Evolutionary conservation across 257 asterid genomes (phyloP).

Genomic region (Primulina eburnea): DNA sequence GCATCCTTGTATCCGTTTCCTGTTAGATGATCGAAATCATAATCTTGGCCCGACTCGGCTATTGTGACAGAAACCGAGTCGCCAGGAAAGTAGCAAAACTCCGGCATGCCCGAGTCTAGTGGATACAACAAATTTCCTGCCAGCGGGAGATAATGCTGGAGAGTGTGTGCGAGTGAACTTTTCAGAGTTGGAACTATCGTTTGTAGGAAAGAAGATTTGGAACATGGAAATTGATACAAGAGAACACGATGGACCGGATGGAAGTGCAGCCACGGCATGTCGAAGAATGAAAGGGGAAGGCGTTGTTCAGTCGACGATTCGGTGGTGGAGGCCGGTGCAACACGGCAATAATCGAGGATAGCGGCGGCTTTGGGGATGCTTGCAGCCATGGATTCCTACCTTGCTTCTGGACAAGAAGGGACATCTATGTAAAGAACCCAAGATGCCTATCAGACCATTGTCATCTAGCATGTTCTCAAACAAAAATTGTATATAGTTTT

Average conservation of each 20-base stretch:
- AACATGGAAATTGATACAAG: constrained; percentile 38
- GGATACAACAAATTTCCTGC: constrained; percentile 32
- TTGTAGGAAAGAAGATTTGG: constrained; percentile 34
- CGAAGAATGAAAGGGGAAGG: constrained; percentile 41
- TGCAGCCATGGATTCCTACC: too few relatives aligned
- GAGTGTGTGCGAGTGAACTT: constrained; percentile 40
- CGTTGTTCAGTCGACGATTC: constrained; percentile 20
- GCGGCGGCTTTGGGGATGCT: too few relatives aligned
- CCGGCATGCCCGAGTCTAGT: constrained; percentile 25
- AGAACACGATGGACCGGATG: constrained; percentile 42
- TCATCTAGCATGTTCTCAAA: too few relatives aligned
- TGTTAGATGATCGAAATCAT: constrained; percentile 29
- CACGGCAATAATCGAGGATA: too few relatives aligned
- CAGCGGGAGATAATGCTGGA: constrained; percentile 35
- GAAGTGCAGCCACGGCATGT: constrained; percentile 38
- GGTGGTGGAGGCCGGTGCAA: too few relatives aligned
- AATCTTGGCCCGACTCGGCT: constrained; percentile 27
- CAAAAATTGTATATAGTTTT: too few relatives aligned
- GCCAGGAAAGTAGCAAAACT: constrained; percentile 33
- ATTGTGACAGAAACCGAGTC: constrained; percentile 39
- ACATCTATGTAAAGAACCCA: too few relatives aligned
- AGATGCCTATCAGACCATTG: too few relatives aligned
- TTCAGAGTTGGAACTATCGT: constrained; percentile 33
- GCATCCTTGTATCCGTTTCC: constrained; percentile 34
- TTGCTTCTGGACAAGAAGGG: too few relatives aligned